Base-by-base conservation (phyloP, 2,329 filamentous ascomycete species). In the Periconia sp. region DNA sequence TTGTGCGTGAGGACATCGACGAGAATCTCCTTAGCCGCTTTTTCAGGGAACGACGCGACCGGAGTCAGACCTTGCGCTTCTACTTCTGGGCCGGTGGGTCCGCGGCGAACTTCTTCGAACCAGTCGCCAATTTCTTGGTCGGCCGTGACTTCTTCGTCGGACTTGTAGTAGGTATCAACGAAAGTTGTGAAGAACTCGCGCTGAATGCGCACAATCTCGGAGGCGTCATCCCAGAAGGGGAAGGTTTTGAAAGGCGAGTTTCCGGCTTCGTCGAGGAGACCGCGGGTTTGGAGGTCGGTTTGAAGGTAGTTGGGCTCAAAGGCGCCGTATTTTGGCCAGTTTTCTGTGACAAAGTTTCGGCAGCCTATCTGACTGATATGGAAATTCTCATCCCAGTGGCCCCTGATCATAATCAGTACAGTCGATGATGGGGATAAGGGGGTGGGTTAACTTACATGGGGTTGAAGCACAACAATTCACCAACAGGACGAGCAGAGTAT, bases 331-430 rank as follows among this genome's bases (percentile, higher is more conserved):
- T 20, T 42, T n/a, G 46, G 42, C 46, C 35, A 53, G 23, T 41
- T 15, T 5, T 49, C 45, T 15, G 51, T 42, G 42, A 49, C 46
- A 31, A 53, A 53, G 47, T 45, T 49, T 20, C 51, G 46, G 46
- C 47, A 46, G 18, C 46, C 47, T 20, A 42, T 53, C 15, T 49
- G 46, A 10, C 41, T 49, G 33, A 53, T 53, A n/a, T 49, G 50
- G 11, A 49, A 53, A 13, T 53, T 49, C 20, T 53, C 46, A 20
- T 53, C 50, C 50, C 46, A 53, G 41, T 53, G 50, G 2, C 46
- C 45, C 45, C 23, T 27, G 23, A 27, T 3, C 8, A 27, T 8
- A 27, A 8, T 27, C 23, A 27, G 8, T 27, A 27, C 15, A n/a
- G 13, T 37, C 10, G 33, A 37, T 14, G 31, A 37, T 14, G 13